These are phyloP conservation scores for Cenchrus purpureus DNA, from an alignment of 176 grass and related monocot species.

Conservation along the genomic window DNA sequence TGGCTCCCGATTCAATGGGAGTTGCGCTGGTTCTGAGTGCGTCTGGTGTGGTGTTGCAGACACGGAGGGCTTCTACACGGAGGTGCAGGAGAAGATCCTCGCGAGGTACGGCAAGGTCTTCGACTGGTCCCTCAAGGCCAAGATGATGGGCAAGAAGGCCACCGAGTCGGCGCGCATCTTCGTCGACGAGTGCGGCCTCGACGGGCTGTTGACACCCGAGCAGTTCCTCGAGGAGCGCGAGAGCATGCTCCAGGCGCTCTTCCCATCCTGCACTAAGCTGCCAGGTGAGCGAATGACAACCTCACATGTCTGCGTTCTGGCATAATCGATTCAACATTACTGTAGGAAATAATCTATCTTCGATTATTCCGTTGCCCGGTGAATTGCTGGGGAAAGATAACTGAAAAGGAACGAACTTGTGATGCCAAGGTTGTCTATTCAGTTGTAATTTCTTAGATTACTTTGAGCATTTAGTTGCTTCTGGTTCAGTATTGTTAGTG, in stretches of 20 bases:
- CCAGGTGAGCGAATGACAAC: constrained; percentile 56
- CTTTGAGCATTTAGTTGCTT: background rate
- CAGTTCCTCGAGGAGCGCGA: constrained; percentile 86
- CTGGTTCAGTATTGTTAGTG: background rate
- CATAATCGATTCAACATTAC: background rate
- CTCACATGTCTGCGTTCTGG: background rate
- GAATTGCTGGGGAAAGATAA: background rate
- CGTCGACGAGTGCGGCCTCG: constrained; percentile 71
- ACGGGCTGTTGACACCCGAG: constrained; percentile 72
- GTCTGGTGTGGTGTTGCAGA: constrained; percentile 48
- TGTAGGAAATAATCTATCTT: background rate
- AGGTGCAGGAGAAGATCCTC: constrained; percentile 93
- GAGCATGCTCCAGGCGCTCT: constrained; percentile 80
- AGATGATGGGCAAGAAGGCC: constrained; percentile 98
- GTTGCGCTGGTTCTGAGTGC: background rate
- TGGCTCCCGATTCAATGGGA: background rate
- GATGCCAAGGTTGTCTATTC: background rate
- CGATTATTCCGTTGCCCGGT: background rate
- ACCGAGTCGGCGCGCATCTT: constrained; percentile 78
- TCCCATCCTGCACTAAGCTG: constrained; percentile 69
- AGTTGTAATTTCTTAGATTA: constrained; percentile 22
- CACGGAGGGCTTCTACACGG: constrained; percentile 92
- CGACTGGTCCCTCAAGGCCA: constrained; percentile 94
- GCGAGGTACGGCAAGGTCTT: constrained; percentile 87
- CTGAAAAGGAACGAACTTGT: background rate